Percentiles rank a stretch among this genome's conserved stretches.
phyloP scores from a whole-genome alignment of 352 stramenopile species.

The Phytophthora ramorum region DNA sequence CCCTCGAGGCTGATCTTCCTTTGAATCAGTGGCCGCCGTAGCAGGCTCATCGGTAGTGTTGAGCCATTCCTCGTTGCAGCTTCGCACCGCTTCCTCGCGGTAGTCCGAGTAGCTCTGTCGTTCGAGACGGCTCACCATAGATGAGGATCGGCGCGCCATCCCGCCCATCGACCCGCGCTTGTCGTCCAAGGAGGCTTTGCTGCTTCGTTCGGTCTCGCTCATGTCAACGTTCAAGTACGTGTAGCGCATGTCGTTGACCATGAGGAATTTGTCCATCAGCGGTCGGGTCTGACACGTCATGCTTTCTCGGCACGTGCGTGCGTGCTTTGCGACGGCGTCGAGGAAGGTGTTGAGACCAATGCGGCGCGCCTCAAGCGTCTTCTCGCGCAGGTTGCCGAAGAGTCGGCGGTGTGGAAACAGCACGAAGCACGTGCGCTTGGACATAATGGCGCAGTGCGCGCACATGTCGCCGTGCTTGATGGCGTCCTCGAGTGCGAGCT shows the following conservation, averaged over 20 bases:
- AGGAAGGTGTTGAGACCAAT: constrained; percentile 81
- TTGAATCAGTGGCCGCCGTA: constrained; percentile 29
- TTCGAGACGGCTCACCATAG: constrained; percentile 43
- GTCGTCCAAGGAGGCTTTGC: constrained; percentile 47
- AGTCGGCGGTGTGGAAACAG: constrained; percentile 80
- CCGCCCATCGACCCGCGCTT: constrained; percentile 32
- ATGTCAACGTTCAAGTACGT: constrained; percentile 89
- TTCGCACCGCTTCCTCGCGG: constrained; percentile 39
- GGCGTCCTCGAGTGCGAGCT: constrained; percentile 66
- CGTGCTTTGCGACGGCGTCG: constrained; percentile 77
- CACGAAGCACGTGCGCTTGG: constrained; percentile 83
- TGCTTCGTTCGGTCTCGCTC: constrained; percentile 60
- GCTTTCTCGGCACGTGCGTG: constrained; percentile 75
- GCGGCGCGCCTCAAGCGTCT: constrained; percentile 77
- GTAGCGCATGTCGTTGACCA: constrained; percentile 91
- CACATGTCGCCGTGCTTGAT: constrained; percentile 78
- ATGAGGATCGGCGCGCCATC: constrained; percentile 26
- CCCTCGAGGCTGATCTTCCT: constrained; percentile 38
- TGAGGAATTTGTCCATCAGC: constrained; percentile 90
- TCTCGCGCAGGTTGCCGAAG: constrained; percentile 78
- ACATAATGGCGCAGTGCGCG: constrained; percentile 76
- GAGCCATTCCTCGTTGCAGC: constrained; percentile 39
- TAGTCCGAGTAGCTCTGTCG: constrained; percentile 47
- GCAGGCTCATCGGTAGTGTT: constrained; percentile 16
- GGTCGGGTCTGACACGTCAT: constrained; percentile 73